phyloP scores from a whole-genome alignment of 768 basidiomycete species.

The Russula sp. region DNA sequence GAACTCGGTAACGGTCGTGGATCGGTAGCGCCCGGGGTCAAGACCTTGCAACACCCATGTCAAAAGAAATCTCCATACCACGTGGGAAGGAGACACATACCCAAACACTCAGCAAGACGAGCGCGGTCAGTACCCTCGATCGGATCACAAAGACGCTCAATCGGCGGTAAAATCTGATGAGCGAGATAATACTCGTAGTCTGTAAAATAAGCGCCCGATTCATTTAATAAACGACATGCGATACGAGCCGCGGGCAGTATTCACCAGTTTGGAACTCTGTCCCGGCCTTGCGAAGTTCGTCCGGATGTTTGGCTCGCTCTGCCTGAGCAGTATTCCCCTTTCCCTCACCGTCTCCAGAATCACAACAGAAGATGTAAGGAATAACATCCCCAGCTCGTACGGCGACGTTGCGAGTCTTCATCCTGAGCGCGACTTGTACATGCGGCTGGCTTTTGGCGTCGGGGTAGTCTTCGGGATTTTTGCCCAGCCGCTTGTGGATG shows the following conservation, averaged over 20 bases:
- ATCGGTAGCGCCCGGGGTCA: conserved; percentile 56
- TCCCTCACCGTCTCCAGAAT: conserved; percentile 66
- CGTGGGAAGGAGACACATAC: conserved; percentile 42
- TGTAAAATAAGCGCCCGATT: conserved; percentile 34
- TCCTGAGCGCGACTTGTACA: conserved; percentile 89
- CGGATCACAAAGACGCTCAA: conserved; percentile 92
- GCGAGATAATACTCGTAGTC: conserved; percentile 92
- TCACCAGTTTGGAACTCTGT: conserved; percentile 71
- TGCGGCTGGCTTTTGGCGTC: conserved; percentile 95
- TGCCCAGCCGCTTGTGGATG: conserved; percentile 94
- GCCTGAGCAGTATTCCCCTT: conserved; percentile 74
- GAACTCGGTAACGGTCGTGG: conserved; percentile 37
- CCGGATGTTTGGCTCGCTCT: conserved; percentile 89
- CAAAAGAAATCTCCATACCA: not conserved
- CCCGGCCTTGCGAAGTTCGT: conserved; percentile 75
- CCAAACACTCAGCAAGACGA: conserved; percentile 91
- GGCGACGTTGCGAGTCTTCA: conserved; percentile 80
- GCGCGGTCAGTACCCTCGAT: conserved; percentile 95
- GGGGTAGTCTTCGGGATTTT: conserved; percentile 95
- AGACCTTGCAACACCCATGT: conserved; percentile 44
- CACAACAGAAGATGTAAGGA: conserved; percentile 88
- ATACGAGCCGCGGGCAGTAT: conserved; percentile 18
- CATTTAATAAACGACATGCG: conserved; percentile 1
- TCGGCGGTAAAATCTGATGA: conserved; percentile 89
- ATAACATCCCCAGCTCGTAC: conserved; percentile 91